Evolutionary conservation across 495 filamentous ascomycete genomes (phyloP), one percentile per base, ranked within the genome.

Genomic region (Daldinia grandis): DNA sequence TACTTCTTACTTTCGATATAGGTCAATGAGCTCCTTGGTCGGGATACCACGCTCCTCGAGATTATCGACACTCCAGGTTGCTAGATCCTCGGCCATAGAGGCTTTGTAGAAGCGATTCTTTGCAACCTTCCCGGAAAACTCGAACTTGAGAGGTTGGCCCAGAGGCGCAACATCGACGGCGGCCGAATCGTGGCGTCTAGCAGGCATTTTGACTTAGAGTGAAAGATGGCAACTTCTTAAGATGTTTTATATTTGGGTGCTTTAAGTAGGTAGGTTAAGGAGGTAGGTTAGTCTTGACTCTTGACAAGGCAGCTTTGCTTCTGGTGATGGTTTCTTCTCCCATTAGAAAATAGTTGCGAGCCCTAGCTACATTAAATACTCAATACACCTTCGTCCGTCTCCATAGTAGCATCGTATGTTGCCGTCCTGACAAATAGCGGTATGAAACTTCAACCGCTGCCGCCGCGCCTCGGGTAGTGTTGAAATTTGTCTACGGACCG

Each of bases 1-100:
- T 5, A 28, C n/a, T 53, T 14, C 27, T 53, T 58, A 61, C 70
- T 50, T 60, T 66, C 70, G 60, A 55, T 89, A 90, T n/a, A 87
- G 75, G 55, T 88, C 86, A 73, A 90, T 86, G 15, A 86, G 68
- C 25, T 86, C 78, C 30, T 83, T 79, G 10, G 86, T 84, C 2
- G 88, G 88, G 37, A 90, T 84, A n/a, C 88, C 88, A 40, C 88
- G 83, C 1, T 73, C 77, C 28, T 78, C 66, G 53, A 87, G 67
- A 53, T 87, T 78, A 1, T 76, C 80, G 0, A 82, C 76, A 59
- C 83, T 78, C 84, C 85, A 90, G 8, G 86, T 84, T 4, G 87
- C 84, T 35, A 89, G 75, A 27, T 82, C 79, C 59, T 90, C 88
- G n/a, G 84, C 84, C 87, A 89, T 89, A 4, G 88, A 85, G 40